Evolutionary conservation across 805 yeast genomes (phyloP), one percentile per base, ranked within the genome.

Genomic region (Metschnikowia matae): DNA sequence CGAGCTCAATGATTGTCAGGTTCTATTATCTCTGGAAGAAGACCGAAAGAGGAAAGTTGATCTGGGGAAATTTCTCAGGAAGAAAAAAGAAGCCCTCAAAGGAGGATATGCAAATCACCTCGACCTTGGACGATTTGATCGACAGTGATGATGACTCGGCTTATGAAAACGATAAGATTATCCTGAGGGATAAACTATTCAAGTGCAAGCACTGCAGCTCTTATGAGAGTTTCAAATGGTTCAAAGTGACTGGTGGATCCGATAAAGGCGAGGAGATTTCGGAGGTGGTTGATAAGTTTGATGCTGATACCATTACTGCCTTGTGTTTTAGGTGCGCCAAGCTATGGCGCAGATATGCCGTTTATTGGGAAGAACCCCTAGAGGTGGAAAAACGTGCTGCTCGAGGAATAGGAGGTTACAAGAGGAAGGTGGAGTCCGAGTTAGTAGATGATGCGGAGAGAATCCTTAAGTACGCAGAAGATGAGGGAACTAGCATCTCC

Each of bases 11-110:
- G 84, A 74, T 90, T 54, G 98, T 92, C 1, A 69, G 97, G 50
- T 90, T 77, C 63, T 92, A 89, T 61, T 92, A 92, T 60, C 70
- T 89, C 48, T 92, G 98, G 98, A 91, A 91, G 67, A 91, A 91
- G 64, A 85, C 96, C 0, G 71, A 78, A 31, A 75, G 75, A 40
- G 97, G 97, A 0, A 83, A 79, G 54, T 62, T 64, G 39, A 86
- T 89, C 15, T 88, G 97, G 96, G 96, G 89, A 34, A 83, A 84
- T 60, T 88, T 69, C 62, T 83, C 82, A 40, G 95, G 94, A 0
- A 68, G 96, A 46, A 82, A 82, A 56, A 86, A 85, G 62, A 80
- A 82, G 57, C 49, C 52, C 55, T 56, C 51, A 52, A 62, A 48
- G 57, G 65, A 60, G 8, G 57, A 57, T 31, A 57, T 55, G 43